phyloP scores from a whole-genome alignment of 441 rosid species.

The Corymbia citriodora region DNA sequence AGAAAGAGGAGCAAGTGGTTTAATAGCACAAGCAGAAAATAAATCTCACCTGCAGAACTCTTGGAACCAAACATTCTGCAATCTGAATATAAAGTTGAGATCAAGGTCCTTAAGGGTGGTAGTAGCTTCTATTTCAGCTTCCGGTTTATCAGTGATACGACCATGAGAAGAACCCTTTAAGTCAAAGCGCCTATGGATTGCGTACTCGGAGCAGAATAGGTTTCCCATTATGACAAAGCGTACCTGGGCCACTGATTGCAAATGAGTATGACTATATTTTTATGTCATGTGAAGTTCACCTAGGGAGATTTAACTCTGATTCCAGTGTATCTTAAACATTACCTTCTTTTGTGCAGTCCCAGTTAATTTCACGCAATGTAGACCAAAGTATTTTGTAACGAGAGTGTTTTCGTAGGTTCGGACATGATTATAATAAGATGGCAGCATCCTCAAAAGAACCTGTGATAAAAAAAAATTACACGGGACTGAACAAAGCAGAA shows the following conservation, averaged over 20 bases:
- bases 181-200: conserved; percentile 15
- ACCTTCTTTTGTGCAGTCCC: conserved; percentile 16
- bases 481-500: neutral
- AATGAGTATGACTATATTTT: neutral
- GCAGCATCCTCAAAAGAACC: conserved; percentile 55
- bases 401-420: conserved; percentile 33
- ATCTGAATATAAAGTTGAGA: conserved; percentile 14
- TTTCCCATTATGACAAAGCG: conserved; percentile 18
- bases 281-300: neutral
- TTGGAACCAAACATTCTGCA: conserved; percentile 7
- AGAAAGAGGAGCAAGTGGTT: neutral
- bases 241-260: conserved; percentile 1
- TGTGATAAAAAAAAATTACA: neutral
- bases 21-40: neutral
- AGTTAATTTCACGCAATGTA: conserved; percentile 7
- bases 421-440: conserved; percentile 41
- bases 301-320: neutral
- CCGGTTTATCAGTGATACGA: conserved; percentile 13
- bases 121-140: conserved; percentile 12
- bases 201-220: conserved; percentile 6
- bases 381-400: conserved; percentile 47
- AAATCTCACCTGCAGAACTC: conserved; percentile 11
- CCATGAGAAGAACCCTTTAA: conserved; percentile 20
- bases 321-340: conserved; percentile 1
- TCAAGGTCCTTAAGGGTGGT: conserved; percentile 19